Base-by-base conservation (phyloP, 164 flowering plant genomes). In the Sedum album region DNA sequence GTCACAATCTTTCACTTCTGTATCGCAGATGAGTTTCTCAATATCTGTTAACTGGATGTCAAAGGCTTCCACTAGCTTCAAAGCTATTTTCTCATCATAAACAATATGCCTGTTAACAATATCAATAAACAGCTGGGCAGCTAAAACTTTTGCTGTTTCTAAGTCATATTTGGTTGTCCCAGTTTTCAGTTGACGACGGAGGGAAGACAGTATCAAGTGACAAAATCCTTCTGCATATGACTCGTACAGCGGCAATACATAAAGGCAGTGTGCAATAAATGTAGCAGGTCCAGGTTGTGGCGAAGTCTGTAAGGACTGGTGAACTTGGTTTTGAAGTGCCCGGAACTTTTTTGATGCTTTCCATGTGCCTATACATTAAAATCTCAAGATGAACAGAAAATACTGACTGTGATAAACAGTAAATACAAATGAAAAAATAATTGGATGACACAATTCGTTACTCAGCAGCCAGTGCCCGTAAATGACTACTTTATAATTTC, bases 301-400 rank as follows among this genome's bases (percentile, higher is more conserved):
- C 74, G 74, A 71, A 74, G 87, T 88, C 49, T 70, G 42, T 26
- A 89, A 79, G 60, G 74, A 81, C 55, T 68, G 81, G 72, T 75
- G 69, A 71, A 88, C 86, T 76, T 86, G 91, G 35, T 86, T 86
- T 69, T 89, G 97, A 72, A 91, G 91, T 74, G 73, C 78, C 31
- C 79, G 83, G 69, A 94, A 94, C 77, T 94, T 94, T 63, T 48
- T 65, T 11, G 95, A 81, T 26, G 97, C 98, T 80, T 87, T 87
- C 11, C 70, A 75, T 38, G 90, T 86, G 23, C 98, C 98, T 93
- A 70, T 46, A 20, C 78, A 73, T 11, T 26, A 31, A 55, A 55
- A 55, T 55, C 17, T 5, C 28, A 21, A 20, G 21, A n/a, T 51
- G 25, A 21, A 28, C 10, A 25, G 28, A 10, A 25, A 68, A 41